Evolutionary conservation across 1,139 yeast species (phyloP).

Genomic region (Lodderomyces theae): DNA sequence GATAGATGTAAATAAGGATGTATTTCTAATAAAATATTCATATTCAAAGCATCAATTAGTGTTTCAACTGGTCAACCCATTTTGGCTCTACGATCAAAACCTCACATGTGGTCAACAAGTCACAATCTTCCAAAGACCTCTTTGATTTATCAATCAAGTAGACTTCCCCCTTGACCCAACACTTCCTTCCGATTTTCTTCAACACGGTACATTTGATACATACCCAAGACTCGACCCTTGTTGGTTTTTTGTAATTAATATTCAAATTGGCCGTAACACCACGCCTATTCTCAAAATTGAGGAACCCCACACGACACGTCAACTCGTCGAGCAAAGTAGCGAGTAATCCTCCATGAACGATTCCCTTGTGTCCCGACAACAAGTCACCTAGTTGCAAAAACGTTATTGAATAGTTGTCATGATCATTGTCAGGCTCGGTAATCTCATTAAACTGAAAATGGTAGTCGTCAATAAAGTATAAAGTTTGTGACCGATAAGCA

Average conservation of each 20-base stretch:
- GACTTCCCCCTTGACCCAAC: slow-evolving; percentile 42
- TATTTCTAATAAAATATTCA: neutral
- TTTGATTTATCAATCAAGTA: slow-evolving; percentile 18
- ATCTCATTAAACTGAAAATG: slow-evolving; percentile 19
- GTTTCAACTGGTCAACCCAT: slow-evolving; percentile 41
- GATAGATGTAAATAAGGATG: neutral
- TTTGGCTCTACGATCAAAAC: slow-evolving; percentile 46
- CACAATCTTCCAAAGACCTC: slow-evolving; percentile 16
- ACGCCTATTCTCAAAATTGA: slow-evolving; percentile 40
- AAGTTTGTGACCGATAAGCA: slow-evolving; percentile 33
- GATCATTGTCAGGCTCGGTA: slow-evolving; percentile 8
- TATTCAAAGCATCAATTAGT: slow-evolving; percentile 1
- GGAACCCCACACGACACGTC: slow-evolving; percentile 52
- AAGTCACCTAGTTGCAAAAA: slow-evolving; percentile 46
- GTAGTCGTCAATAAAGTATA: slow-evolving; percentile 34
- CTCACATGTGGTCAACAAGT: slow-evolving; percentile 38
- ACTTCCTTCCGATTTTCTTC: slow-evolving; percentile 41
- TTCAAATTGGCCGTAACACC: slow-evolving; percentile 50
- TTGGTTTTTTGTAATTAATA: slow-evolving; percentile 40
- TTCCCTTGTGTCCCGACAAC: slow-evolving; percentile 49
- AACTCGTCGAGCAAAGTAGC: slow-evolving; percentile 55
- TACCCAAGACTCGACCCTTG: slow-evolving; percentile 31
- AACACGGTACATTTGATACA: slow-evolving; percentile 34
- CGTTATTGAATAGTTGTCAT: slow-evolving; percentile 27
- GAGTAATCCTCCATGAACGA: slow-evolving; percentile 56